Conservation (phyloP, 2,329 filamentous ascomycete genomes). For the Cytospora mali region DNA sequence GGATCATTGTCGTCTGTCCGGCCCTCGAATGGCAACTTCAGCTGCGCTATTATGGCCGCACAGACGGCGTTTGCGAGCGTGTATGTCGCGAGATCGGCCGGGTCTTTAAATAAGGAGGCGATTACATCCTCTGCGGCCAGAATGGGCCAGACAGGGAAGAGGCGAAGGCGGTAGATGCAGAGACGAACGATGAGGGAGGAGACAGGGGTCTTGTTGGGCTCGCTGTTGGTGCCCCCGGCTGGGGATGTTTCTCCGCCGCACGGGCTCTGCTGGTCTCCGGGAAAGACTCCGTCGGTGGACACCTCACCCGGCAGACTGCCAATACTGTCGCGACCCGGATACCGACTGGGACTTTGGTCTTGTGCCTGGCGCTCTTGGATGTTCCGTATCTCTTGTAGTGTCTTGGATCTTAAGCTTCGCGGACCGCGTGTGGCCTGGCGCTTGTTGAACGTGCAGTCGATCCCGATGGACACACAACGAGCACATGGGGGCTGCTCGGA, state of each 20-base stretch:
- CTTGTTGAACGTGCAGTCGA: conserved; percentile 54
- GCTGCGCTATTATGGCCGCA: conserved; percentile 51
- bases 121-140: conserved; percentile 49
- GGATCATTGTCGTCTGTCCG: conserved; percentile 36
- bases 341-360: neutral
- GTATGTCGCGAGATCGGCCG: conserved; percentile 40
- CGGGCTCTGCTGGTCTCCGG: conserved; percentile 11
- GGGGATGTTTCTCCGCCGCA: conserved; percentile 3
- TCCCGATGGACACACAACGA: conserved; percentile 46
- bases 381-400: conserved; percentile 45
- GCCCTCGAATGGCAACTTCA: conserved; percentile 42
- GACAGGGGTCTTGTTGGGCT: conserved; percentile 22
- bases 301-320: neutral
- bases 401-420: conserved; percentile 48
- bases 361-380: conserved; percentile 31
- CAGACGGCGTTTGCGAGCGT: conserved; percentile 49
- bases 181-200: conserved; percentile 39
- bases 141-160: conserved; percentile 57
- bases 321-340: neutral
- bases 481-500: conserved; percentile 50
- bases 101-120: conserved; percentile 39
- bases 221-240: conserved; percentile 1
- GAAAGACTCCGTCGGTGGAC: neutral
- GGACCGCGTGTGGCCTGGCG: conserved; percentile 49
- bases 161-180: conserved; percentile 51